Base-by-base conservation (phyloP, 2,329 filamentous ascomycete species). In the Thermoascus crustaceus region DNA sequence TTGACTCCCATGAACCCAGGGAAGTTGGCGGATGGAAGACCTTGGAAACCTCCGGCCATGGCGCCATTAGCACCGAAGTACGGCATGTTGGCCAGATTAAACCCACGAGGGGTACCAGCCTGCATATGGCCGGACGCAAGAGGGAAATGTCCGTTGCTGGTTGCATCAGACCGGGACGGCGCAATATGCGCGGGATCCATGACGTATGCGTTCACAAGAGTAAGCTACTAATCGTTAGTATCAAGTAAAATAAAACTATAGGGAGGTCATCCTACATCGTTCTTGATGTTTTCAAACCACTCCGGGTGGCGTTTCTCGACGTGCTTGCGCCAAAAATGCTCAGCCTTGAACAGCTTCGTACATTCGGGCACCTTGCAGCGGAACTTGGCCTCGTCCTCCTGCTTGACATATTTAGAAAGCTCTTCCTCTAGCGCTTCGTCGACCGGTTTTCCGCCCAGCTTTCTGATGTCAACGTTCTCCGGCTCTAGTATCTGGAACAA, bases 321-420 rank as follows among this genome's bases (percentile, higher is more conserved):
- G 53, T 98, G 91, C 69, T 98, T 98, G 53, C 80, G 81, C 89
- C 93, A 98, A 59, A 98, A 98, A 50, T 89, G 79, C 27, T 94
- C 83, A 39, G 91, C 91, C 61, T 96, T 96, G 73, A 98, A 98
- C 5, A 98, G 69, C 63, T 98, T 98, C 7, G 83, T 82, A 63
- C 91, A 98, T 24, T 95, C 88, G 1, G 89, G 89, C 3, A 94
- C 88, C 60, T 91, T 94, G 73, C 91, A 98, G 41, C 93, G 79
- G 72, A 82, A 98, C 58, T 96, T 96, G 52, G 89, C 82, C 60
- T 95, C 88, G 50, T 98, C 93, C 60, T 98, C 91, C 62, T 96
- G 89, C 67, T 95, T 95, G 44, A 96, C 85, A 50, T 78, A 85
- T 60, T 93, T 94, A 46, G 67, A 60, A 24, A 96, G 67, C 58